Conservation (phyloP, 2,329 filamentous ascomycete genomes). For the Diaporthe amygdali region DNA sequence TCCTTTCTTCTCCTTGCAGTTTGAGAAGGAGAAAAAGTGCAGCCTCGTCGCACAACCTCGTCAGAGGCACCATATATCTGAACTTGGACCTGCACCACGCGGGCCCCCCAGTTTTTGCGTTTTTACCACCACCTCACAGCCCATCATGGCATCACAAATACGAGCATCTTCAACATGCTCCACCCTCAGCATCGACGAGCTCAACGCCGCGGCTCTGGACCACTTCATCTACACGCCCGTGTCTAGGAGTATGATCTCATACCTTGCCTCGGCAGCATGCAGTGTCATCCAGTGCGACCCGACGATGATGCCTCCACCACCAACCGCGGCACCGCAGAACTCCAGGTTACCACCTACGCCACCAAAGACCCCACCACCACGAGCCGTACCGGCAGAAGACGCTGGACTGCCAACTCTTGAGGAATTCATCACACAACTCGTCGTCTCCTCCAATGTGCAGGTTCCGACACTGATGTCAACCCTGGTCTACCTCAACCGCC, state of each 20-base stretch:
- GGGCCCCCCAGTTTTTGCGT: background rate
- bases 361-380: slow-evolving; percentile 53
- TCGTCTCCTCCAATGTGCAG: slow-evolving; percentile 93
- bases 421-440: slow-evolving; percentile 89
- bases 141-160: slow-evolving; percentile 50
- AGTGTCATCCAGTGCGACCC: slow-evolving; percentile 83
- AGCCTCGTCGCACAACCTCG: slow-evolving; percentile 29
- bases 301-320: slow-evolving; percentile 55
- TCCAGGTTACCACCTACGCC: slow-evolving; percentile 53
- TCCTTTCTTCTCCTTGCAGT: slow-evolving; percentile 19
- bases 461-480: slow-evolving; percentile 97
- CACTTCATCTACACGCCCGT: slow-evolving; percentile 82
- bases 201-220: slow-evolving; percentile 78
- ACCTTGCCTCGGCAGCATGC: slow-evolving; percentile 75
- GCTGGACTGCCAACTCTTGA: slow-evolving; percentile 78
- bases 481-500: slow-evolving; percentile 86
- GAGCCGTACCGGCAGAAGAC: slow-evolving; percentile 50
- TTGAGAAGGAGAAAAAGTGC: slow-evolving; percentile 28
- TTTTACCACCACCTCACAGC: slow-evolving; percentile 31
- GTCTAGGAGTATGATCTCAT: slow-evolving; percentile 76
- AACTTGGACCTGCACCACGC: slow-evolving; percentile 27
- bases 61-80: slow-evolving; percentile 26
- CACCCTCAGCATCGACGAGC: slow-evolving; percentile 54
- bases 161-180: slow-evolving; percentile 30
- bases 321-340: slow-evolving; percentile 37